phyloP scores from a whole-genome alignment of 495 filamentous ascomycete genomes.

The Penicillium egyptiacum region DNA sequence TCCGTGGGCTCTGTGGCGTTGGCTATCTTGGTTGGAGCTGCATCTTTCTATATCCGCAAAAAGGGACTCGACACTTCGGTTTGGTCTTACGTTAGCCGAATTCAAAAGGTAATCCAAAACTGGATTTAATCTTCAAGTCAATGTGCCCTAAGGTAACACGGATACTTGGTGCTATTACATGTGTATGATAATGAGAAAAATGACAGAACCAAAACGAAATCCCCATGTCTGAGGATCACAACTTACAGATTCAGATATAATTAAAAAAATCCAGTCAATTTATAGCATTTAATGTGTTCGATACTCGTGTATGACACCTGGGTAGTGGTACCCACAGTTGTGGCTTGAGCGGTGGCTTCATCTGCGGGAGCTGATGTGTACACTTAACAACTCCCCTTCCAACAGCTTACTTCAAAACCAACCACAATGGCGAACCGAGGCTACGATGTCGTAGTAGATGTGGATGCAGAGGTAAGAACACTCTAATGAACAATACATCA shows the following conservation, averaged over 20 bases:
- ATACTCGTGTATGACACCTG: constrained; percentile 5
- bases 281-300: background rate
- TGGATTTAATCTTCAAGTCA: constrained; percentile 12
- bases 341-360: constrained; percentile 32
- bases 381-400: constrained; percentile 22
- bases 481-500: background rate
- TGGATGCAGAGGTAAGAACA: constrained; percentile 77
- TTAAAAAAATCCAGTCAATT: background rate
- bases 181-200: constrained; percentile 2
- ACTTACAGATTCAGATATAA: background rate
- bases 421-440: constrained; percentile 74
- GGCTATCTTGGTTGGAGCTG: constrained; percentile 61
- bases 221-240: background rate
- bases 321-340: constrained; percentile 11
- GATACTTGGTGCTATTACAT: background rate
- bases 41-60: constrained; percentile 54
- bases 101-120: constrained; percentile 27
- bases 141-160: background rate
- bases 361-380: constrained; percentile 36
- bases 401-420: constrained; percentile 23
- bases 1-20: constrained; percentile 58
- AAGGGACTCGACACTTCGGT: constrained; percentile 45
- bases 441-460: constrained; percentile 96
- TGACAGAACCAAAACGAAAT: background rate
- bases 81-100: constrained; percentile 36